Percentiles rank a stretch among this genome's conserved stretches.
These are phyloP conservation scores for Dryas integrifolia DNA, from an alignment of 331 rosid genomes.

Conservation along the genomic window DNA sequence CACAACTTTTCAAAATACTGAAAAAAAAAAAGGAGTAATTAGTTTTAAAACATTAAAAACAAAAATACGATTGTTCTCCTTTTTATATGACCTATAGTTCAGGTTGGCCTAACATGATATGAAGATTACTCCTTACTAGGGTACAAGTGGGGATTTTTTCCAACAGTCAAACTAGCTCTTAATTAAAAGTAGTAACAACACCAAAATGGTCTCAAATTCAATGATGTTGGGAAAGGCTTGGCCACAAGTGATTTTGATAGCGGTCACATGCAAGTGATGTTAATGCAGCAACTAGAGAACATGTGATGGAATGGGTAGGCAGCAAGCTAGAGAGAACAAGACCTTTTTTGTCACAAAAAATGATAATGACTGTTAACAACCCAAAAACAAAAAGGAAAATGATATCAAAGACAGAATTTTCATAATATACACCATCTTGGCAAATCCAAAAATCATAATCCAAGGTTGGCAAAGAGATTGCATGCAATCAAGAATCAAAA, in stretches of 20 bases:
- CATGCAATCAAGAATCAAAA: too few species aligned
- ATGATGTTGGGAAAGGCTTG: conserved; percentile 17
- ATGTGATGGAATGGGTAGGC: conserved; percentile 4
- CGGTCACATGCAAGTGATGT: conserved; percentile 24
- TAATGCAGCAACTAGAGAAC: conserved; percentile 16
- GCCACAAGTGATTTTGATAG: conserved; percentile 25
- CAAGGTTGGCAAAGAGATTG: too few species aligned
- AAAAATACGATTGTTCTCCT: too few species aligned
- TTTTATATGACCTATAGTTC: too few species aligned
- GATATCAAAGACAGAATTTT: not conserved
- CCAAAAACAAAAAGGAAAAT: not conserved
- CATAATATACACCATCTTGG: too few species aligned
- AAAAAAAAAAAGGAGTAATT: too few species aligned
- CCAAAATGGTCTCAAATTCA: conserved; percentile 3
- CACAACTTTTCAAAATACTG: too few species aligned
- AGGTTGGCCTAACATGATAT: too few species aligned
- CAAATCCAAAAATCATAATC: too few species aligned
- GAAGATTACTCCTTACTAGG: too few species aligned
- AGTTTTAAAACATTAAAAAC: too few species aligned
- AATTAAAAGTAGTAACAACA: conserved; percentile 3
- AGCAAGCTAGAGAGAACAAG: not conserved
- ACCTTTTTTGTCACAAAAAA: conserved; percentile 3
- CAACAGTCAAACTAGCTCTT: not conserved
- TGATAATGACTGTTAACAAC: conserved; percentile 3
- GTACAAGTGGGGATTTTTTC: too few species aligned